A percentile compares a stretch with the other conserved stretches of the same genome.
phyloP scores from a whole-genome alignment of 2,329 filamentous ascomycete species.

The Dactylellina leptospora region DNA sequence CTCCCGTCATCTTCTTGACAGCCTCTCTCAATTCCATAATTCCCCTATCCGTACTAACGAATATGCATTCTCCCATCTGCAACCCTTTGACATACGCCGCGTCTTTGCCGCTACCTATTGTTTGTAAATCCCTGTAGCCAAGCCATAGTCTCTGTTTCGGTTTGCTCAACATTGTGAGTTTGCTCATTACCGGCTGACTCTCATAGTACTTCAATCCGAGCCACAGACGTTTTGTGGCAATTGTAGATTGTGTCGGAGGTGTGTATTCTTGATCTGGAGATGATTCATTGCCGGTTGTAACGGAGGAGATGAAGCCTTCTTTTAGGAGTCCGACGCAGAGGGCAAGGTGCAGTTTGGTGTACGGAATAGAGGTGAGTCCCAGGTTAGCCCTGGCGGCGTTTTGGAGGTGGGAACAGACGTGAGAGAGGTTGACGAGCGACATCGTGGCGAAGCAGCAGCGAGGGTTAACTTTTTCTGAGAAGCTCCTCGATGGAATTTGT shows the following conservation, averaged over 20 bases:
- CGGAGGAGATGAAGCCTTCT: conserved; percentile 80
- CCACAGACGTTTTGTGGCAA: conserved; percentile 80
- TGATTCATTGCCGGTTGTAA: conserved; percentile 70
- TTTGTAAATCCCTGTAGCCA: conserved; percentile 69
- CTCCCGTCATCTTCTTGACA: conserved; percentile 80
- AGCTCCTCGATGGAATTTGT: background rate
- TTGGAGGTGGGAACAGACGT: conserved; percentile 89
- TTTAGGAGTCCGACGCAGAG: conserved; percentile 81
- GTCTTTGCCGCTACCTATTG: conserved; percentile 74
- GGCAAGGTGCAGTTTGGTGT: conserved; percentile 80
- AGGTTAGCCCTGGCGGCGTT: conserved; percentile 87
- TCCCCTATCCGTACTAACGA: conserved; percentile 78
- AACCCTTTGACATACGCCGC: conserved; percentile 75
- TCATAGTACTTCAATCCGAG: conserved; percentile 90
- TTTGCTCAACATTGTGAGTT: conserved; percentile 74
- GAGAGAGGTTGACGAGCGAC: conserved; percentile 77
- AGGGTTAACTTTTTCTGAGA: background rate
- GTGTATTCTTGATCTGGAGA: conserved; percentile 69
- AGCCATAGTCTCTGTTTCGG: conserved; percentile 77
- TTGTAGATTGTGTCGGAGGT: conserved; percentile 73
- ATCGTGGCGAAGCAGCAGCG: conserved; percentile 61
- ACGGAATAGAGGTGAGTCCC: conserved; percentile 81
- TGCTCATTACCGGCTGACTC: conserved; percentile 77
- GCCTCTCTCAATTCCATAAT: conserved; percentile 85
- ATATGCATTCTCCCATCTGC: conserved; percentile 82